Conservation (phyloP, 1,139 yeast species). For the Yamadazyma mexicana region DNA sequence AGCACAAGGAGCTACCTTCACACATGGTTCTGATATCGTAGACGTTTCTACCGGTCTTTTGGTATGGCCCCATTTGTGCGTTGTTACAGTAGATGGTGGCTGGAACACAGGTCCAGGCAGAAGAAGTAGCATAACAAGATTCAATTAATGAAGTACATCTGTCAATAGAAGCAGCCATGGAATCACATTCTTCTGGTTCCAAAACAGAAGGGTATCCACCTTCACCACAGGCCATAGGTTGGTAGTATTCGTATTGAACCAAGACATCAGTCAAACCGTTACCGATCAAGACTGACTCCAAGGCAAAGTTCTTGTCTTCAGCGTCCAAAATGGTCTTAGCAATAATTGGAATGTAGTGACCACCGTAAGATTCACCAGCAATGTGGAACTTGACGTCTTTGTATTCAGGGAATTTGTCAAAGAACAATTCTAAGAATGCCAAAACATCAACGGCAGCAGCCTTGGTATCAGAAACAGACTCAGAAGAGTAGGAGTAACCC, state of each 20-base stretch:
- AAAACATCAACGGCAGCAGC: slow-evolving; percentile 94
- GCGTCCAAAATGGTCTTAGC: slow-evolving; percentile 85
- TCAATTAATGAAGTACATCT: slow-evolving; percentile 81
- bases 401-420: slow-evolving; percentile 88
- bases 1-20: slow-evolving; percentile 77
- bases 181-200: slow-evolving; percentile 74
- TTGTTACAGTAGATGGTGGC: slow-evolving; percentile 90
- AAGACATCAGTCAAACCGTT: slow-evolving; percentile 95
- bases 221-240: slow-evolving; percentile 97
- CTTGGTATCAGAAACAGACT: slow-evolving; percentile 66
- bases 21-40: slow-evolving; percentile 90
- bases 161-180: slow-evolving; percentile 71
- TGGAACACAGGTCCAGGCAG: slow-evolving; percentile 91
- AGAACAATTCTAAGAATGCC: slow-evolving; percentile 87
- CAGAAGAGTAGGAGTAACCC: slow-evolving; percentile 80
- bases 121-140: slow-evolving; percentile 74
- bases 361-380: slow-evolving; percentile 99
- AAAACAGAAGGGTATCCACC: slow-evolving; percentile 88
- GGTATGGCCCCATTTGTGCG: slow-evolving; percentile 84
- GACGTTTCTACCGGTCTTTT: slow-evolving; percentile 86
- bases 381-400: slow-evolving; percentile 72
- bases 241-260: slow-evolving; percentile 82
- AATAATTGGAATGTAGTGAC: slow-evolving; percentile 94
- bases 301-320: slow-evolving; percentile 73
- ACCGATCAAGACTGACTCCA: slow-evolving; percentile 89